These are phyloP conservation scores for Blastocystis sp. DNA, from an alignment of 352 stramenopile genomes.

Conservation along the genomic window DNA sequence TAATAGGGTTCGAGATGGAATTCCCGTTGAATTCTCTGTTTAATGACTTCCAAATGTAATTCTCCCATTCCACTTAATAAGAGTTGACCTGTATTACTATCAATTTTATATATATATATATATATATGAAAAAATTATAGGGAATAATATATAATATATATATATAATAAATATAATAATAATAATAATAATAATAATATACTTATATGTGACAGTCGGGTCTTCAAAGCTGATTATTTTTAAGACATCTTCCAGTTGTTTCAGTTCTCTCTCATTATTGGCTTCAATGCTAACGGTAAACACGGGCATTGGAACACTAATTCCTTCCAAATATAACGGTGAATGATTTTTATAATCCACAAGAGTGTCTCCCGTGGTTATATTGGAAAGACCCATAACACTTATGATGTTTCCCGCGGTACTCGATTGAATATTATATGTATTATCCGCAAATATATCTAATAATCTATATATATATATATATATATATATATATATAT, in stretches of 20 bases:
- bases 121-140: no score
- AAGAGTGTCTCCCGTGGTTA: slow-evolving; percentile 56
- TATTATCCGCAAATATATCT: slow-evolving; percentile 54
- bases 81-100: slow-evolving; percentile 86
- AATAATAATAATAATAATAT: no score
- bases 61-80: slow-evolving; percentile 95
- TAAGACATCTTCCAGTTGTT: slow-evolving; percentile 23
- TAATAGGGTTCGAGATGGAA: slow-evolving; percentile 68
- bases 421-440: slow-evolving; percentile 55
- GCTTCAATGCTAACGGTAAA: slow-evolving; percentile 33
- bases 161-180: no score
- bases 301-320: not conserved
- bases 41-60: slow-evolving; percentile 85
- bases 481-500: no score
- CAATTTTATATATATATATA: slow-evolving; percentile 57
- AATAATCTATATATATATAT: no score
- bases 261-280: slow-evolving; percentile 18
- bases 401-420: slow-evolving; percentile 55
- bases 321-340: not conserved
- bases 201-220: slow-evolving; percentile 84
- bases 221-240: slow-evolving; percentile 67
- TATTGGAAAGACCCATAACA: slow-evolving; percentile 52
- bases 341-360: slow-evolving; percentile 48
- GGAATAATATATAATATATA: no score
- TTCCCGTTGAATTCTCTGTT: slow-evolving; percentile 90